Conservation (phyloP, 768 basidiomycete genomes). For the Pleurotus ostreatus region DNA sequence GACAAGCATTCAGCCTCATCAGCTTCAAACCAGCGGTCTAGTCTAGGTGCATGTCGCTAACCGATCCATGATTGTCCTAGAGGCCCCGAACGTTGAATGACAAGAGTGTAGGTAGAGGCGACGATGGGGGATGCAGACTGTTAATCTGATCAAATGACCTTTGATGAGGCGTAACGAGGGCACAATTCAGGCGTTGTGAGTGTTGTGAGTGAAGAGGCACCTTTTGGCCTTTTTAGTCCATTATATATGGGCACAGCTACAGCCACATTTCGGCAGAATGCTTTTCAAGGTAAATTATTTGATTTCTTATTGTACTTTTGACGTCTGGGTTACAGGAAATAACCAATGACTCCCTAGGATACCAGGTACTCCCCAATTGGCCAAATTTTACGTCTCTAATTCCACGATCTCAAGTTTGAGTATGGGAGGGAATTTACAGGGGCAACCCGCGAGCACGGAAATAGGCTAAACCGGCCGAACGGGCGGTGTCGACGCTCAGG, state of each 20-base stretch:
- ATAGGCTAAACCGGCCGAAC: too few species aligned
- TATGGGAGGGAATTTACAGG: too few species aligned
- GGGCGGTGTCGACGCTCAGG: too few species aligned
- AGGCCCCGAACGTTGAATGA: background rate
- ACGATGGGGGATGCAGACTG: background rate
- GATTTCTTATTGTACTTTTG: too few species aligned
- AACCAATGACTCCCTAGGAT: too few species aligned
- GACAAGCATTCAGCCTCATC: conserved; percentile 15
- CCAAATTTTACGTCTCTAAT: too few species aligned
- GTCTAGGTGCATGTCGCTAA: conserved; percentile 20
- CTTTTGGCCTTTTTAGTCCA: conserved; percentile 3
- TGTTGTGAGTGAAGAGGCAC: background rate
- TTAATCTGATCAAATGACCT: background rate
- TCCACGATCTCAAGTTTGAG: too few species aligned
- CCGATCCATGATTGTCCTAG: conserved; percentile 37
- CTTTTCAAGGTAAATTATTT: background rate
- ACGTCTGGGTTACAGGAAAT: too few species aligned
- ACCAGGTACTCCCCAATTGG: too few species aligned
- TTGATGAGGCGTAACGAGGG: background rate
- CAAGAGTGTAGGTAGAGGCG: background rate
- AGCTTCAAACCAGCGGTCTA: conserved; percentile 12
- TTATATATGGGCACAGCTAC: conserved; percentile 4
- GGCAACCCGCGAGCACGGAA: too few species aligned
- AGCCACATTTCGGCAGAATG: background rate
- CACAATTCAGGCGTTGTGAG: background rate